Percentiles rank a stretch among this genome's conserved stretches.
phyloP scores from a whole-genome alignment of 177 flowering plant species.

The Telopea speciosissima region DNA sequence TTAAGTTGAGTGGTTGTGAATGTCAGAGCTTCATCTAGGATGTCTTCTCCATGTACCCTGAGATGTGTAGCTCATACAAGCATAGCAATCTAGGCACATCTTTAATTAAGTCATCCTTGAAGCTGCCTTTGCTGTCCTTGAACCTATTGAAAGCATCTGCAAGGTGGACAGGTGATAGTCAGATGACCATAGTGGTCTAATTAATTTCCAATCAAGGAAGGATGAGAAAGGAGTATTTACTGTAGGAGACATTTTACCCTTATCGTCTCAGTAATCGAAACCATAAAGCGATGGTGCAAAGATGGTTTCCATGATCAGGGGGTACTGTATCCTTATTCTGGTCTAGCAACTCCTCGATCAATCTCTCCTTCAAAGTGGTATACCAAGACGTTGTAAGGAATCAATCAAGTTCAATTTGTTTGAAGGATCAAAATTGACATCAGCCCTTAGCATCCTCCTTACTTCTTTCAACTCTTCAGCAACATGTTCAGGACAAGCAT shows the following conservation, averaged over 20 bases:
- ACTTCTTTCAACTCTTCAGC: not conserved
- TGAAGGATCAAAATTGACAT: not conserved
- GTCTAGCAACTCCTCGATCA: not conserved
- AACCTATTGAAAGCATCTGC: not conserved
- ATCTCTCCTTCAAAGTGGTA: constrained; percentile 11
- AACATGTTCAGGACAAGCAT: no score
- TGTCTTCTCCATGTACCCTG: not conserved
- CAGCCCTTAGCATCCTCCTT: not conserved
- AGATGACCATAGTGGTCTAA: no score
- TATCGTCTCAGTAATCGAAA: constrained; percentile 6
- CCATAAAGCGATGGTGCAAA: not conserved
- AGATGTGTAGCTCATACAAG: constrained; percentile 5
- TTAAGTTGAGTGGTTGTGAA: not conserved
- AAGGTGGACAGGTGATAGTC: no score
- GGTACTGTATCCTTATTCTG: no score
- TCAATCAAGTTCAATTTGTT: constrained; percentile 5
- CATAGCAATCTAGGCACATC: not conserved
- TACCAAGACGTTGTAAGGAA: constrained; percentile 10
- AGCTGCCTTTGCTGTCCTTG: not conserved
- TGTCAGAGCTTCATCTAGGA: not conserved
- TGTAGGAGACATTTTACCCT: not conserved
- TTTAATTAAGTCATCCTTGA: not conserved
- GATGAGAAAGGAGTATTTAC: not conserved
- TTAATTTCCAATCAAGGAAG: no score
- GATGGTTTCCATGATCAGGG: not conserved